Evolutionary conservation across 441 rosid genomes (phyloP).

Genomic region (Erodium trifolium): DNA sequence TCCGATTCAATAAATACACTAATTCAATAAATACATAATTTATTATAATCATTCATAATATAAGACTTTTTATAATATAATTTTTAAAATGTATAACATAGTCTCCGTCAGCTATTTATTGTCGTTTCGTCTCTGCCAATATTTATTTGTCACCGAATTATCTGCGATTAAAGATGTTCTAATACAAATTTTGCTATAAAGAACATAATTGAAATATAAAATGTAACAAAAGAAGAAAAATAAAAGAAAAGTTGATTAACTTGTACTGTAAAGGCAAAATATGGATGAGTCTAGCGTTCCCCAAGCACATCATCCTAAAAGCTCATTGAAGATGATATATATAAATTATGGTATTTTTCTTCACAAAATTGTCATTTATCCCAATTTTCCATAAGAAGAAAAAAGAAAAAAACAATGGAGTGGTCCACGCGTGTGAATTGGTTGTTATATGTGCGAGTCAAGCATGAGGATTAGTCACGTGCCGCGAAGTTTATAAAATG

Average conservation of each 20-base stretch:
- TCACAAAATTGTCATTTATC: neutral
- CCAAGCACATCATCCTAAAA: neutral
- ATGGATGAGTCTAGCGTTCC: neutral
- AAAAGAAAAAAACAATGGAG: neutral
- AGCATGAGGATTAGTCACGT: slow-evolving; percentile 1
- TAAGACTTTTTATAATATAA: no score
- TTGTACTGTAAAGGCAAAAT: neutral
- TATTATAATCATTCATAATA: no score
- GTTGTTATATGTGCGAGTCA: neutral
- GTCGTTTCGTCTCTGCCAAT: no score
- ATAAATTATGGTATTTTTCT: neutral
- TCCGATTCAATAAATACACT: no score
- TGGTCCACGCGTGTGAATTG: slow-evolving; percentile 9
- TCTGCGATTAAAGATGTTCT: no score
- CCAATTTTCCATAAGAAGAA: neutral
- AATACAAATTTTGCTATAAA: no score
- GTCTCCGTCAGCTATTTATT: no score
- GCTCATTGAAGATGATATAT: neutral
- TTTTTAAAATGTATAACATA: no score
- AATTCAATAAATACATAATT: no score
- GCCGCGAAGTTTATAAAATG: slow-evolving; percentile 1
- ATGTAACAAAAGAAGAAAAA: no score
- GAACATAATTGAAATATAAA: no score
- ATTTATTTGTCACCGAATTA: no score
- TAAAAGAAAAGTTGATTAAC: neutral